A percentile compares a stretch with the other conserved stretches of the same genome.
phyloP scores from a whole-genome alignment of 148 eudicot genomes.

The Pharnaceum exiguum region DNA sequence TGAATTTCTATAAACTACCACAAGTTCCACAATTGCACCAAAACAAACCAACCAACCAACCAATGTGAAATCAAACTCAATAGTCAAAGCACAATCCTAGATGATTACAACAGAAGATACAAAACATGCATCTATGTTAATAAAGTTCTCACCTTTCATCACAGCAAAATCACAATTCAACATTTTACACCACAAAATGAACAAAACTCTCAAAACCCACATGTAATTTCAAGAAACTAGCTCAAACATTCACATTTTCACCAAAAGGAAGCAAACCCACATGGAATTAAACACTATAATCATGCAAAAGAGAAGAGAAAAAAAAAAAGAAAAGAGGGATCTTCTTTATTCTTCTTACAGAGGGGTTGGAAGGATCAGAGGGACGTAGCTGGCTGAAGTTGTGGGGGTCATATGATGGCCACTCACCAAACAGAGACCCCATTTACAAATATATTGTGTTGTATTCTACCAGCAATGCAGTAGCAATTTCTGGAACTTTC shows the following conservation, averaged over 20 bases:
- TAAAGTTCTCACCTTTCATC: too few species aligned
- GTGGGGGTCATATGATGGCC: conserved; percentile 80
- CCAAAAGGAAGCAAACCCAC: neutral
- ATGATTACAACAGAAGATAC: too few species aligned
- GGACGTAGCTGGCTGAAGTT: conserved; percentile 89
- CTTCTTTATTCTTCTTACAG: too few species aligned
- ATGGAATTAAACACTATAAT: neutral
- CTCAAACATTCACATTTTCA: too few species aligned
- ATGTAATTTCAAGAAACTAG: too few species aligned
- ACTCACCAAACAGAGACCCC: conserved; percentile 63
- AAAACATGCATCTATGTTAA: too few species aligned
- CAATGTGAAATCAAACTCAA: neutral
- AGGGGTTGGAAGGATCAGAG: conserved; percentile 70
- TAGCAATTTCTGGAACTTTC: too few species aligned
- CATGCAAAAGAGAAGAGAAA: neutral
- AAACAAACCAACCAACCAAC: neutral
- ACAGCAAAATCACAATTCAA: conserved; percentile 11
- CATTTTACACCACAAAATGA: conserved; percentile 3
- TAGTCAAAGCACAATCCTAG: too few species aligned
- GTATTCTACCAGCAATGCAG: too few species aligned
- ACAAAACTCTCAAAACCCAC: too few species aligned
- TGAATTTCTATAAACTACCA: neutral
- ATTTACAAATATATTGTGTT: too few species aligned
- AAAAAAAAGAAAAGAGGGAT: neutral
- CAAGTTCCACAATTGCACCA: neutral